Base-by-base conservation (phyloP, 768 basidiomycete species). In the Boletus rex-veris region DNA sequence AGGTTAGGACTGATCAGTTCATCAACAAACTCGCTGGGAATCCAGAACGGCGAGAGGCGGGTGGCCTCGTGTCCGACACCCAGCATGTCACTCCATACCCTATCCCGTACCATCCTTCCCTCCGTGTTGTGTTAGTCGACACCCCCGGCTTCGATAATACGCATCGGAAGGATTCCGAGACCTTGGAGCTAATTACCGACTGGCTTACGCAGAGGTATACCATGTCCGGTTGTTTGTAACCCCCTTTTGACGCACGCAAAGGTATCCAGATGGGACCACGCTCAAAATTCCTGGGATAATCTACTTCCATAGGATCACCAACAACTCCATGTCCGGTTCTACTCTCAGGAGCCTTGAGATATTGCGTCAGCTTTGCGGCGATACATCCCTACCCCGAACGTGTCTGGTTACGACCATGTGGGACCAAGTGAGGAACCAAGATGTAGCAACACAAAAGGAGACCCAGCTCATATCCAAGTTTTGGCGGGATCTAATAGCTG, bases 351-450 rank as follows among this genome's bases (percentile, higher is more conserved):
- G 71, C 51, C 66, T 75, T 44, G 54, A 59, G n/a, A 50, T 74
- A 54, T 73, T 76, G 52, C 56, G 62, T 26, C 59, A 63, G 24
- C 53, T 77, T n/a, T 77, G 76, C 38, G 75, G 75, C 7, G 31
- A 63, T 7, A 21, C 56, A 6, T 59, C 67, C 7, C 46, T 71
- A 24, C 57, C 15, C 35, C 72, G 71, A n/a, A 62, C 72, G 5
- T 57, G 68, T 16, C 55, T 77, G 14, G 61, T 70, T 15, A 76
- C 74, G 3, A 75, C 71, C 2, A 74, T 72, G 69, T 76, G 74
- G 75, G 64, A 65, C 41, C 37, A 11, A 1, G 66, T 60, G 15
- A 65, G 44, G 21, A 65, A 67, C 33, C 30, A 1, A 5, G 11
- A 15, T 1, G 14, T 55, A 11, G 58, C 43, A 18, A 1, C 51